A percentile compares a stretch with the other conserved stretches of the same genome.
Conservation (phyloP, 73 alveolate species). For the Paramecium caudatum region DNA sequence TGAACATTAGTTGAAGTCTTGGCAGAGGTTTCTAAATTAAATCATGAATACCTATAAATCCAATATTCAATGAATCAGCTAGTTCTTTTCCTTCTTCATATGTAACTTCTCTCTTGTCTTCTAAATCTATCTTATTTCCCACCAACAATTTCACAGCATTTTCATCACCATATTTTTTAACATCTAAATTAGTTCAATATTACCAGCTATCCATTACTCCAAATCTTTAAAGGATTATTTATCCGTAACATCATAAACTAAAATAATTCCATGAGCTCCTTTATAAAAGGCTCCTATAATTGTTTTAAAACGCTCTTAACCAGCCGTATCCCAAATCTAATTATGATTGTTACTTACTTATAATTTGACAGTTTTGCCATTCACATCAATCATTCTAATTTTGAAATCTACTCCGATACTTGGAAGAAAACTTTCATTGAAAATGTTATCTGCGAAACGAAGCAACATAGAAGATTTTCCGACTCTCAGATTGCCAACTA, state of each 20-base stretch:
- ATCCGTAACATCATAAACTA: constrained; percentile 86
- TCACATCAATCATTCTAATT: neutral
- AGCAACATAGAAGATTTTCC: constrained; percentile 78
- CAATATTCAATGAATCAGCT: constrained; percentile 57
- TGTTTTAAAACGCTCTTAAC: constrained; percentile 8
- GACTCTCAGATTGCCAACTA: constrained; percentile 74
- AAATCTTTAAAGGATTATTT: constrained; percentile 80
- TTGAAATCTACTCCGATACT: constrained; percentile 92
- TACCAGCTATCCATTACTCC: constrained; percentile 63
- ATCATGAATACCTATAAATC: too few relatives aligned
- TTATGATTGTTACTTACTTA: neutral
- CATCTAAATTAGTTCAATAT: constrained; percentile 28
- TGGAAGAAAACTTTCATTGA: constrained; percentile 85
- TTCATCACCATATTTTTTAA: constrained; percentile 4
- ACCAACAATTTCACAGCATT: neutral
- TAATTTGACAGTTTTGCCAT: constrained; percentile 11
- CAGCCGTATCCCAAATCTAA: constrained; percentile 62
- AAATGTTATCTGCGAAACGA: constrained; percentile 80
- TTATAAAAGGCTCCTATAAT: constrained; percentile 76
- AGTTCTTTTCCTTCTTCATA: constrained; percentile 63
- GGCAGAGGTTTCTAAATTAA: constrained; percentile 78
- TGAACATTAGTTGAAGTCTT: constrained; percentile 76
- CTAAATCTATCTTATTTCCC: constrained; percentile 57
- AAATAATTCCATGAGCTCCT: constrained; percentile 89
- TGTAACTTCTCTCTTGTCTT: constrained; percentile 62